Evolutionary conservation across 2,329 filamentous ascomycete genomes (phyloP).

Genomic region (Chrysosporium keratinophilum): DNA sequence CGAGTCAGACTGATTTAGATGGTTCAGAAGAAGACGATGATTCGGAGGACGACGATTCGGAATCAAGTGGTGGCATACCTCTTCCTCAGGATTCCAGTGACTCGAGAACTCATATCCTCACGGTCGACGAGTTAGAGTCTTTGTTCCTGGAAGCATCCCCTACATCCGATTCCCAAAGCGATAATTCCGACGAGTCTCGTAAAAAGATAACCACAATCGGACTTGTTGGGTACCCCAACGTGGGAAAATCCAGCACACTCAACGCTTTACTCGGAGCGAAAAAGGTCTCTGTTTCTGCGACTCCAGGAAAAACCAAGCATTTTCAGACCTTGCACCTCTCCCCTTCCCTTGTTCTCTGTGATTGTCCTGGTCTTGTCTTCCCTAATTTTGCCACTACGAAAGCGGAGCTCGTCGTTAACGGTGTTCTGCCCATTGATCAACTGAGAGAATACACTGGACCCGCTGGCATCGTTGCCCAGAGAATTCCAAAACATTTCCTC

Average conservation of each 20-base stretch:
- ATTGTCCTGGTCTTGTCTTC: slow-evolving; percentile 97
- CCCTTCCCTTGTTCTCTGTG: slow-evolving; percentile 79
- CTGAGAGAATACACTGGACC: slow-evolving; percentile 87
- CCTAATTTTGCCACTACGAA: slow-evolving; percentile 20
- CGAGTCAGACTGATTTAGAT: neutral
- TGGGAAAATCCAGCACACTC: slow-evolving; percentile 98
- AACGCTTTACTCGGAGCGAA: slow-evolving; percentile 97
- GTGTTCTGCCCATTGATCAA: slow-evolving; percentile 91
- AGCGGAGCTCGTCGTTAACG: slow-evolving; percentile 74
- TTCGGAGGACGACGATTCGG: slow-evolving; percentile 23
- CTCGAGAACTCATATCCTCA: slow-evolving; percentile 62
- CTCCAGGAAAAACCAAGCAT: slow-evolving; percentile 97
- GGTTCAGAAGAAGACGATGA: slow-evolving; percentile 23
- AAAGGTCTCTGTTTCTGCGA: slow-evolving; percentile 95
- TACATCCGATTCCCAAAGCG: slow-evolving; percentile 34
- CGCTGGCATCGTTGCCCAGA: slow-evolving; percentile 65
- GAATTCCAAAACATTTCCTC: slow-evolving; percentile 78
- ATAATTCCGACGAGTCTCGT: slow-evolving; percentile 37
- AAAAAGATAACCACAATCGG: slow-evolving; percentile 63
- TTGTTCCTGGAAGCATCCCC: slow-evolving; percentile 72
- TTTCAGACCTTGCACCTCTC: slow-evolving; percentile 97
- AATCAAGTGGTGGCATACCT: slow-evolving; percentile 22
- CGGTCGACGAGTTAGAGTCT: slow-evolving; percentile 81
- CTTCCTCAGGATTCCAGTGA: slow-evolving; percentile 22
- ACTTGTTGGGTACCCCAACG: slow-evolving; percentile 94